phyloP scores from a whole-genome alignment of 176 grass and related monocot species.

The Pontederia paniculata region DNA sequence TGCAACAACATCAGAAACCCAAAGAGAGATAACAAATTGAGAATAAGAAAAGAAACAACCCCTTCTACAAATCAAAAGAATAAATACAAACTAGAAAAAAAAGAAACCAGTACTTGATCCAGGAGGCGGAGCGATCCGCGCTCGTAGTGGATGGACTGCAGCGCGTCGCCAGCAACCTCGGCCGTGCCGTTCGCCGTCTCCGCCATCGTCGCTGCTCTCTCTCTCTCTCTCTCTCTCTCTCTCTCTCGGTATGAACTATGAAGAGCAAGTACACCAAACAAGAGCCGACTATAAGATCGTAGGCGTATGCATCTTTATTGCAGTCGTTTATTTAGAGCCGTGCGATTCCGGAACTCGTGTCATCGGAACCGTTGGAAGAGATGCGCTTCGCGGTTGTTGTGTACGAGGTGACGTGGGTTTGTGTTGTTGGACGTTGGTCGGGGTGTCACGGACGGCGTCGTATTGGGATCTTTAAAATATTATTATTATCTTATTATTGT shows the following conservation, averaged over 20 bases:
- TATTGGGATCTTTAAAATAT: too few relatives aligned
- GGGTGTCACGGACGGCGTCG: too few relatives aligned
- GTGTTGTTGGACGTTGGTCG: too few relatives aligned
- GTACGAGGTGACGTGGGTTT: too few relatives aligned
- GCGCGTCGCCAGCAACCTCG: conserved; percentile 13
- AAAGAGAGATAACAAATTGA: conserved; percentile 3
- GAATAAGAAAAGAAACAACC: conserved; percentile 8
- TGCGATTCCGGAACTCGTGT: too few relatives aligned
- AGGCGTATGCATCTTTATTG: too few relatives aligned
- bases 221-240: not conserved
- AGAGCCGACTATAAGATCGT: too few relatives aligned
- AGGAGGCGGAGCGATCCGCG: conserved; percentile 79
- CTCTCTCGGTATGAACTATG: not conserved
- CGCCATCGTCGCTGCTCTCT: not conserved
- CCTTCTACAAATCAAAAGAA: not conserved
- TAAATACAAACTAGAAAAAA: too few relatives aligned
- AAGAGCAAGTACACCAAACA: not conserved
- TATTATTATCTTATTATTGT: too few relatives aligned
- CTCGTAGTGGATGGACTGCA: conserved; percentile 57
- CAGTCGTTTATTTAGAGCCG: too few relatives aligned
- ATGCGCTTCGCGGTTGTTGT: too few relatives aligned
- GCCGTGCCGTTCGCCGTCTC: not conserved
- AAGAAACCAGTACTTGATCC: conserved; percentile 40
- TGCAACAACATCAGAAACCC: conserved; percentile 15
- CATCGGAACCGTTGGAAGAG: too few relatives aligned